Evolutionary conservation across 139 green algal species (phyloP), one percentile per base, ranked within the genome.

Genomic region (Chlorella sp.): DNA sequence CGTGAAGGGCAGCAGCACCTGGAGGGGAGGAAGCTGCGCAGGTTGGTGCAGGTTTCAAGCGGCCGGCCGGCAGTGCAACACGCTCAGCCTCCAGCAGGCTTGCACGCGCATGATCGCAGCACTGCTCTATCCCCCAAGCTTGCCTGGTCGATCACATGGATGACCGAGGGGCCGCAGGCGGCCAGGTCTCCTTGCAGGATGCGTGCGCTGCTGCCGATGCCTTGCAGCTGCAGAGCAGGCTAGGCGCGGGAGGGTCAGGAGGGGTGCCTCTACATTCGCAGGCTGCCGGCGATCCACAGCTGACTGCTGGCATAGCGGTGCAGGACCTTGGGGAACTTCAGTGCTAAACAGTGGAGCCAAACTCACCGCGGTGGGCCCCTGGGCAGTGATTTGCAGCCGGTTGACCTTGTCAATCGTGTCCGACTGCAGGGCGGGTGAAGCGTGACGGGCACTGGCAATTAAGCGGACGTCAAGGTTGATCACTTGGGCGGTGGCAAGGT

Each of bases 1-100:
- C 3, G 34, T 73, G 70, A 91, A 91, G 48, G 87, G 87, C 44
- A 91, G 83, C 38, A 91, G 51, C n/a, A 91, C 83, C 48, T 84
- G 70, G 22, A 58, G 8, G 51, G 20, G 1, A 73, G 40, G 34
- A 13, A 73, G 67, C n/a, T n/a, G n/a, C n/a, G n/a, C n/a, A n/a
- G n/a, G n/a, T n/a, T n/a, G 72, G 72, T 8, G 51, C 30, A 14
- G 22, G 72, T 38, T 19, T 9, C 69, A 20, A 46, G 67, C n/a
- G 36, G 65, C 32, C 56, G 9, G 56, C 56, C 30, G 56, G 6
- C 56, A n/a, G n/a, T n/a, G n/a, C n/a, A n/a, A n/a, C n/a, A n/a
- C n/a, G n/a, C 30, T 65, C 13, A 65, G 56, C 56, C 30, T 65
- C 30, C 22, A 24, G 22, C 56, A 65, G 56, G 30, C 56, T n/a